A percentile compares a stretch with the other conserved stretches of the same genome.
phyloP scores from a whole-genome alignment of 2,329 filamentous ascomycete genomes.

The Ceratocystis lukuohia region DNA sequence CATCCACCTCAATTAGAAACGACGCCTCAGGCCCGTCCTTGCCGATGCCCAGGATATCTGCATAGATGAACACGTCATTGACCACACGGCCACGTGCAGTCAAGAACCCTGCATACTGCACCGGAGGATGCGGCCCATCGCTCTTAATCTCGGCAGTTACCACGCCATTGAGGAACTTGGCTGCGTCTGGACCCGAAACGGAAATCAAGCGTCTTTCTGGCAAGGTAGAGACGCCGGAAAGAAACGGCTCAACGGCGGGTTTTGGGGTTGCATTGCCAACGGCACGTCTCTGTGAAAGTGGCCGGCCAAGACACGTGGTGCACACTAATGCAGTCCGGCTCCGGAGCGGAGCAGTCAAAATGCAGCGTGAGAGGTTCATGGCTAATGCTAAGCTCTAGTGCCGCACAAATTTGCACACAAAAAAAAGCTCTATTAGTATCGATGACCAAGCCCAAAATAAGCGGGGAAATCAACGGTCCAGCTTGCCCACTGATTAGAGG shows the following conservation, averaged over 20 bases:
- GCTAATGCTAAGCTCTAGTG: not conserved
- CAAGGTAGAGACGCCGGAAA: slow-evolving; percentile 42
- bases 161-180: slow-evolving; percentile 77
- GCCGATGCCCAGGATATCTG: slow-evolving; percentile 25
- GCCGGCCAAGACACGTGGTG: slow-evolving; percentile 10
- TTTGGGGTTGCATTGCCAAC: not conserved
- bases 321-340: not conserved
- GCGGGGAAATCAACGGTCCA: not conserved
- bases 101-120: slow-evolving; percentile 72
- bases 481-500: too few species aligned
- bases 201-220: slow-evolving; percentile 67
- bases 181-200: slow-evolving; percentile 63
- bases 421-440: not conserved
- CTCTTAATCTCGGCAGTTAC: slow-evolving; percentile 54
- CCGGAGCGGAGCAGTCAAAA: not conserved
- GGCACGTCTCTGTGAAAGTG: slow-evolving; percentile 25
- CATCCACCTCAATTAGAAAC: slow-evolving; percentile 72
- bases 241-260: slow-evolving; percentile 26
- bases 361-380: not conserved
- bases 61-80: slow-evolving; percentile 84
- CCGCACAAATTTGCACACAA: not conserved
- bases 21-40: slow-evolving; percentile 21
- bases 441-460: not conserved
- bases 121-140: slow-evolving; percentile 30
- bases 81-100: slow-evolving; percentile 74